Conservation (phyloP, 2,329 filamentous ascomycete species). For the Nigrospora sphaerica region DNA sequence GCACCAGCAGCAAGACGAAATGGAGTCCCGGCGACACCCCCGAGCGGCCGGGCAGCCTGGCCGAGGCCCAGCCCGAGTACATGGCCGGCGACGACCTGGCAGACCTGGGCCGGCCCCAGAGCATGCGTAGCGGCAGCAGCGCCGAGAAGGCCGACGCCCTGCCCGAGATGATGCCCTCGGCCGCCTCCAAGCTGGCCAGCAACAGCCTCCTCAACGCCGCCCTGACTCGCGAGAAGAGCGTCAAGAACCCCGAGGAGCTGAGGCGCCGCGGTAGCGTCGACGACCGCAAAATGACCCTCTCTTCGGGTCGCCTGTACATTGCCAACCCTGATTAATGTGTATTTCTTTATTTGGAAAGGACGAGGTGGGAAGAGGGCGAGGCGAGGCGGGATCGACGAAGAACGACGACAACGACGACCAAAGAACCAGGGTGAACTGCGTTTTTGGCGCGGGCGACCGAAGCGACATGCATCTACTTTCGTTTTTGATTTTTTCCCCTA, state of each 20-base stretch:
- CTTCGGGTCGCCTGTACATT: conserved; percentile 68
- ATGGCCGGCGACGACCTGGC: conserved; percentile 15
- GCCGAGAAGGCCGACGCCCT: conserved; percentile 55
- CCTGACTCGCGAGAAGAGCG: conserved; percentile 57
- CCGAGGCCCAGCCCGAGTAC: conserved; percentile 33
- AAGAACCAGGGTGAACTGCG: too few species aligned
- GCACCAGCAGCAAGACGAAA: conserved; percentile 23
- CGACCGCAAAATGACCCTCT: conserved; percentile 72
- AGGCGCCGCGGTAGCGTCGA: conserved; percentile 75
- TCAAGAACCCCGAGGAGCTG: conserved; percentile 64
- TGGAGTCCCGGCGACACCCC: conserved; percentile 51
- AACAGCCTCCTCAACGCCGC: conserved; percentile 53
- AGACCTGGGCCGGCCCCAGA: conserved; percentile 30
- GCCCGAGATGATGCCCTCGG: conserved; percentile 39
- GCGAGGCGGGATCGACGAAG: not conserved
- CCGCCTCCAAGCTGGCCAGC: conserved; percentile 43
- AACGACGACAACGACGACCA: not conserved
- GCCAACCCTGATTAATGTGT: conserved; percentile 66
- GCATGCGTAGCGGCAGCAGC: conserved; percentile 48
- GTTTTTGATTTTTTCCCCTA: not conserved
- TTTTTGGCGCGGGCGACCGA: too few species aligned
- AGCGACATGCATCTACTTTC: not conserved
- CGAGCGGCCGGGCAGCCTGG: conserved; percentile 45
- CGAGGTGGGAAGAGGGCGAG: not conserved
- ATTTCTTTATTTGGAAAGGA: not conserved